Conservation (phyloP, 108 stramenopile species). For the Fragilariopsis cylindrus region DNA sequence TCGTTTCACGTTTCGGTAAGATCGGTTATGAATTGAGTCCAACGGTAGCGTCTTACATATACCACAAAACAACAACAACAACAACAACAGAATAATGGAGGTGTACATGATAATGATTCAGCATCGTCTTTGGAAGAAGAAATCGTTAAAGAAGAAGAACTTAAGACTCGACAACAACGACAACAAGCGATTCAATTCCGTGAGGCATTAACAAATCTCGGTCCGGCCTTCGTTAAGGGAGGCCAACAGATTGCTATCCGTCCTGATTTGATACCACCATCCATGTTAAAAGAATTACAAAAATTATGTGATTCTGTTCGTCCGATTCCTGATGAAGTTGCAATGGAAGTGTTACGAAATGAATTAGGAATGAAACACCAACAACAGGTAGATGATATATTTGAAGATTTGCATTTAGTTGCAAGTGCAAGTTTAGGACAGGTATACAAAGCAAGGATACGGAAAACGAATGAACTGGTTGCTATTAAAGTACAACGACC, state of each 20-base stretch:
- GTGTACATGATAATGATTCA: not conserved
- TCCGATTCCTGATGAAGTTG: slow-evolving; percentile 81
- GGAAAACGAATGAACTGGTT: slow-evolving; percentile 34
- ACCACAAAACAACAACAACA: slow-evolving; percentile 21
- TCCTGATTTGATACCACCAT: slow-evolving; percentile 90
- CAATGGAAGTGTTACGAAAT: slow-evolving; percentile 57
- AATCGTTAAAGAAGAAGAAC: not conserved
- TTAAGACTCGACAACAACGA: slow-evolving; percentile 29
- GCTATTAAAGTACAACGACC: slow-evolving; percentile 91
- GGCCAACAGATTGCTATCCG: slow-evolving; percentile 91
- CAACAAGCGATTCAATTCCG: slow-evolving; percentile 47
- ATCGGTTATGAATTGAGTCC: slow-evolving; percentile 61
- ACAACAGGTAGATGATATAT: slow-evolving; percentile 6
- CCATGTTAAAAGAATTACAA: slow-evolving; percentile 84
- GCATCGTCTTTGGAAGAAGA: not conserved
- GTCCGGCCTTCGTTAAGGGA: slow-evolving; percentile 94
- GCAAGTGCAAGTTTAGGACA: slow-evolving; percentile 89
- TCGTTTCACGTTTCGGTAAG: slow-evolving; percentile 43
- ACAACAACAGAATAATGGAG: not conserved
- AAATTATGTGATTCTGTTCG: slow-evolving; percentile 93
- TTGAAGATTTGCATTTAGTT: slow-evolving; percentile 55
- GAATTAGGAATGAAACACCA: slow-evolving; percentile 44
- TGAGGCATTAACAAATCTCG: slow-evolving; percentile 76
- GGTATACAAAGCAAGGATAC: slow-evolving; percentile 62
- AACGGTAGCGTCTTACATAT: slow-evolving; percentile 33